Evolutionary conservation across 148 eudicot genomes (phyloP).

Genomic region (Pharnaceum exiguum): DNA sequence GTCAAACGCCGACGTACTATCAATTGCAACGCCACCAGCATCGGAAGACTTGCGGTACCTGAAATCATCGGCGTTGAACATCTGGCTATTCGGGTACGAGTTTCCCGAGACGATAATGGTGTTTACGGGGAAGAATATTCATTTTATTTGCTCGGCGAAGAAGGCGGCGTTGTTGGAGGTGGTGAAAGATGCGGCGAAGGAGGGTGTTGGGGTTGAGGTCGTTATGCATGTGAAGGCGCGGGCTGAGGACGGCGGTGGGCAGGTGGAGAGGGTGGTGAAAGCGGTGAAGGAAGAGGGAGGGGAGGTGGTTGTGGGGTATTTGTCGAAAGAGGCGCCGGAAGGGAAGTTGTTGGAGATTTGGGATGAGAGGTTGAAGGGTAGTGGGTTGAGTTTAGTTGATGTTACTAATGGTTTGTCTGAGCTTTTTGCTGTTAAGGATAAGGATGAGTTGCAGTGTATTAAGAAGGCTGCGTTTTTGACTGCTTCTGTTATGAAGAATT

Average conservation of each 20-base stretch:
- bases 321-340: constrained; percentile 73
- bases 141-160: constrained; percentile 80
- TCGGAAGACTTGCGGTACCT: constrained; percentile 81
- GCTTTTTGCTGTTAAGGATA: constrained; percentile 73
- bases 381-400: constrained; percentile 43
- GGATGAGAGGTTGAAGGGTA: constrained; percentile 55
- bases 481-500: constrained; percentile 73
- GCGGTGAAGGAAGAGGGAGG: constrained; percentile 33
- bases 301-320: constrained; percentile 47
- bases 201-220: constrained; percentile 58
- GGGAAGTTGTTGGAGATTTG: constrained; percentile 65
- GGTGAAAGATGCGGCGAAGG: constrained; percentile 57
- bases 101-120: constrained; percentile 91
- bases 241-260: constrained; percentile 49
- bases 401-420: constrained; percentile 64
- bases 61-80: constrained; percentile 75
- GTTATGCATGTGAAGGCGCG: constrained; percentile 68
- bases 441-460: constrained; percentile 46
- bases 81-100: constrained; percentile 88
- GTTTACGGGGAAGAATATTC: constrained; percentile 64
- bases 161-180: constrained; percentile 60
- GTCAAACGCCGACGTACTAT: constrained; percentile 58
- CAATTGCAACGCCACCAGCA: constrained; percentile 72
- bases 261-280: constrained; percentile 58
- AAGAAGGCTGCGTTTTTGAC: constrained; percentile 84